Conservation (phyloP, 306 rosid genomes). For the Acacia crassicarpa region DNA sequence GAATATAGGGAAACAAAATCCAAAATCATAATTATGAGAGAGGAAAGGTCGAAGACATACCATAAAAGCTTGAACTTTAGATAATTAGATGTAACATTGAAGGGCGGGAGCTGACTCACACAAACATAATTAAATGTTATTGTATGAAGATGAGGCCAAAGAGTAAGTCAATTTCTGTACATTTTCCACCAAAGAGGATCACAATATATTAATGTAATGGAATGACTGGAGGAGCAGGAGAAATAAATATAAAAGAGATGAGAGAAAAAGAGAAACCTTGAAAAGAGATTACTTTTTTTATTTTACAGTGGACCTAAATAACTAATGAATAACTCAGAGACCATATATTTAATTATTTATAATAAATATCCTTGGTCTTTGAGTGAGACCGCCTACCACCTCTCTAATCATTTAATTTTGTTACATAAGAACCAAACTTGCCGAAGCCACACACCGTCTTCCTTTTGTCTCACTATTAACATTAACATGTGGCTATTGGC, state of each 20-base stretch:
- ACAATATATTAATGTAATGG: not conserved
- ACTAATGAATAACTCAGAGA: too few species aligned
- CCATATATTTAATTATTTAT: too few species aligned
- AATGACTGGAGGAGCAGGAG: not conserved
- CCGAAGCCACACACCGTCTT: too few species aligned
- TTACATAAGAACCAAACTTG: too few species aligned
- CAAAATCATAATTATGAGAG: not conserved
- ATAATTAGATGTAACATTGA: not conserved
- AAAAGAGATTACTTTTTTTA: too few species aligned
- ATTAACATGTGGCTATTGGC: too few species aligned
- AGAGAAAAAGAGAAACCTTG: not conserved
- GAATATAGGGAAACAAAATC: not conserved
- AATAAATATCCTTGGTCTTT: too few species aligned
- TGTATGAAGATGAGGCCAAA: not conserved
- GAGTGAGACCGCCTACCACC: too few species aligned
- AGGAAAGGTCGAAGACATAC: not conserved
- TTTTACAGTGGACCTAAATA: too few species aligned
- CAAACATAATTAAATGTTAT: not conserved
- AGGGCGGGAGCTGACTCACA: not conserved
- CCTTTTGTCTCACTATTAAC: too few species aligned
- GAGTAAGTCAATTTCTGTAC: not conserved
- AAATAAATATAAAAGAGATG: too few species aligned
- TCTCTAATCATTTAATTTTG: too few species aligned
- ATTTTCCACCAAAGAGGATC: not conserved
- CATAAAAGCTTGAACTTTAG: not conserved